These are phyloP conservation scores for Epichloe gansuensis DNA, from an alignment of 2,329 filamentous ascomycete genomes.

Conservation along the genomic window DNA sequence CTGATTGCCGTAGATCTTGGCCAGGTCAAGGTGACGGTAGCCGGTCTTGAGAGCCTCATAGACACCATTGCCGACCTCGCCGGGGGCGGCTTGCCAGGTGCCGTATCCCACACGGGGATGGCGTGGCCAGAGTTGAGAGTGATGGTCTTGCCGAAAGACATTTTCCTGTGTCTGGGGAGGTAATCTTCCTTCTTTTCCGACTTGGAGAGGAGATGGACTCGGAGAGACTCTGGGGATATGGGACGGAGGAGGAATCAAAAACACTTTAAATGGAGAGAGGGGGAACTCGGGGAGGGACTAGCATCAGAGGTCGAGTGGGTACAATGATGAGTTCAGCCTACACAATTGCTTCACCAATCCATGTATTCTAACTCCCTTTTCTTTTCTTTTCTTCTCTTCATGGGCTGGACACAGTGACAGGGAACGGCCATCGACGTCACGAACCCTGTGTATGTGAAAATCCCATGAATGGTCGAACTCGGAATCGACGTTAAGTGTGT, in stretches of 20 bases:
- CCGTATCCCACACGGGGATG: slow-evolving; percentile 48
- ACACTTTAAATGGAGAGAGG: neutral
- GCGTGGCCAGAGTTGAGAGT: slow-evolving; percentile 52
- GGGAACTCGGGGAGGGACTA: neutral
- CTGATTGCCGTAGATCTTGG: slow-evolving; percentile 53
- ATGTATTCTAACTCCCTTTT: neutral
- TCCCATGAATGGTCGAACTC: neutral
- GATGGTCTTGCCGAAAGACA: slow-evolving; percentile 45
- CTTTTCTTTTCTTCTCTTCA: too few relatives aligned
- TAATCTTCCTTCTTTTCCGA: neutral
- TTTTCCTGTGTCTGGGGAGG: slow-evolving; percentile 16
- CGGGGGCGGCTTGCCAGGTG: slow-evolving; percentile 56
- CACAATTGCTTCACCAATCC: neutral
- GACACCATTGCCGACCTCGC: slow-evolving; percentile 52
- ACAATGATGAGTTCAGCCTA: slow-evolving; percentile 2
- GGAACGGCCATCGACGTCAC: too few relatives aligned
- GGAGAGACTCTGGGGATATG: neutral
- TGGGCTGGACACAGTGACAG: too few relatives aligned
- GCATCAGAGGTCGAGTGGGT: slow-evolving; percentile 5
- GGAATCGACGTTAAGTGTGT: neutral
- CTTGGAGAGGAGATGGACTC: neutral
- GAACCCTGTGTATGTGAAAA: too few relatives aligned
- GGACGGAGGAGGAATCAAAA: neutral
- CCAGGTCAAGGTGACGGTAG: slow-evolving; percentile 49
- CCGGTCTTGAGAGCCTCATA: slow-evolving; percentile 50